Percentiles rank a stretch among this genome's conserved stretches.
These are phyloP conservation scores for Suillus placidus DNA, from an alignment of 768 basidiomycete species.

Conservation along the genomic window DNA sequence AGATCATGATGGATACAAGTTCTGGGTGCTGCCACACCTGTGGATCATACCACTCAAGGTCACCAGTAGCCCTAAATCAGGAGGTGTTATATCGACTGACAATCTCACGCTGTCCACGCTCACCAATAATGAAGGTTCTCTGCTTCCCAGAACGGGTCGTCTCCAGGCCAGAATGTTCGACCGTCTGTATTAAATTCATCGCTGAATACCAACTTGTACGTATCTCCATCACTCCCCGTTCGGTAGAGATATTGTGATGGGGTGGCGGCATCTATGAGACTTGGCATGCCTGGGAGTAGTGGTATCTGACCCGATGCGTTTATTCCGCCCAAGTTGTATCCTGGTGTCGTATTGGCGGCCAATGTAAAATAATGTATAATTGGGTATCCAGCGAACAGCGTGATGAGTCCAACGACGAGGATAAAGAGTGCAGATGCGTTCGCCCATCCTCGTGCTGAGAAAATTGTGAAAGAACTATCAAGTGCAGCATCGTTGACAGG, in stretches of 20 bases:
- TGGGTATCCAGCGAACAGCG: conserved; percentile 88
- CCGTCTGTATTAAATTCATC: conserved; percentile 81
- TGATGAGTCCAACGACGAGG: conserved; percentile 68
- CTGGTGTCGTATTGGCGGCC: conserved; percentile 35
- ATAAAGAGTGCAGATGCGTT: conserved; percentile 77
- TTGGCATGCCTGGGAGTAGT: conserved; percentile 63
- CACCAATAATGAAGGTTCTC: conserved; percentile 84
- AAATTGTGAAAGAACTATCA: conserved; percentile 65
- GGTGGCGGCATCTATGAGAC: conserved; percentile 78
- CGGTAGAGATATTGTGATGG: conserved; percentile 57
- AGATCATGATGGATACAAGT: conserved; percentile 7
- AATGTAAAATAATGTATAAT: conserved; percentile 62
- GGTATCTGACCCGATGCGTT: conserved; percentile 91
- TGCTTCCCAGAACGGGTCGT: conserved; percentile 87
- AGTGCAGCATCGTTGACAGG: conserved; percentile 65
- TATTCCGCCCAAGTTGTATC: conserved; percentile 83
- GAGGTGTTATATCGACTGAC: background rate
- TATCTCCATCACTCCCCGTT: conserved; percentile 73
- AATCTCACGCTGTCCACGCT: conserved; percentile 13
- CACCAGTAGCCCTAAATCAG: conserved; percentile 57
- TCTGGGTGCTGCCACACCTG: conserved; percentile 42
- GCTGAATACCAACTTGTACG: conserved; percentile 85
- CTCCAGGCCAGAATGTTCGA: conserved; percentile 77
- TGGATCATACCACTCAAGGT: conserved; percentile 86
- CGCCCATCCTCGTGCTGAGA: conserved; percentile 81